A percentile compares a stretch with the other conserved stretches of the same genome.
These are phyloP conservation scores for Penicillium angulare DNA, from an alignment of 495 filamentous ascomycete genomes.

Conservation along the genomic window DNA sequence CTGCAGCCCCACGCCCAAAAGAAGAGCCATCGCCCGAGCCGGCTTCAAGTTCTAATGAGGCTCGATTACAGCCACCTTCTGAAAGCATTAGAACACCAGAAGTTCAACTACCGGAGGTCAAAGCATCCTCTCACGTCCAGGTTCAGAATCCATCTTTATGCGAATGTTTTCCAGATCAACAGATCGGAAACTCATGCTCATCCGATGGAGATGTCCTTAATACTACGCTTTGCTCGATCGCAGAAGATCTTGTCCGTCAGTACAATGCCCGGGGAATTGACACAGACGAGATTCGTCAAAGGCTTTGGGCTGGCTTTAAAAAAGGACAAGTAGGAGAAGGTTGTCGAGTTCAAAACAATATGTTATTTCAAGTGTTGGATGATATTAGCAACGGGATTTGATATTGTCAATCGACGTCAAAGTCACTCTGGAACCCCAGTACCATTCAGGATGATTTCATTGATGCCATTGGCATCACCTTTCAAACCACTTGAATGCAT, in stretches of 20 bases:
- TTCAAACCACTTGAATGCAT: too few species aligned
- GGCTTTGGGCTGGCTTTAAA: conserved; percentile 38
- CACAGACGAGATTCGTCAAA: conserved; percentile 32
- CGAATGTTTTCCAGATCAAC: conserved; percentile 8
- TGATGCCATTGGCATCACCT: too few species aligned
- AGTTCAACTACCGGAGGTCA: not conserved
- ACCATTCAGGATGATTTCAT: too few species aligned
- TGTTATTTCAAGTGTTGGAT: conserved; percentile 45
- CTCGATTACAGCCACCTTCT: not conserved
- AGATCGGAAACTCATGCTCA: not conserved
- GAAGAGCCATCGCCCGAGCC: not conserved
- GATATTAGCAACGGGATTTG: conserved; percentile 39
- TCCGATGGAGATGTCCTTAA: conserved; percentile 31
- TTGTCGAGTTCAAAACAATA: conserved; percentile 43
- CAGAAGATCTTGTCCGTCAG: conserved; percentile 38
- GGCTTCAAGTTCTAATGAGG: not conserved
- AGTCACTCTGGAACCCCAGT: too few species aligned
- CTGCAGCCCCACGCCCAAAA: conserved; percentile 21
- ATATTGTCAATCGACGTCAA: too few species aligned
- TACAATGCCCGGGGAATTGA: conserved; percentile 42
- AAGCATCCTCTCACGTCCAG: not conserved
- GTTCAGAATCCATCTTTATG: not conserved
- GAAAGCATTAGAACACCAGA: not conserved
- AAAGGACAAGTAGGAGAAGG: conserved; percentile 31
- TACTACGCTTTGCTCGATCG: conserved; percentile 43